phyloP scores from a whole-genome alignment of 768 basidiomycete species.

The Tylopilus subfusipes region DNA sequence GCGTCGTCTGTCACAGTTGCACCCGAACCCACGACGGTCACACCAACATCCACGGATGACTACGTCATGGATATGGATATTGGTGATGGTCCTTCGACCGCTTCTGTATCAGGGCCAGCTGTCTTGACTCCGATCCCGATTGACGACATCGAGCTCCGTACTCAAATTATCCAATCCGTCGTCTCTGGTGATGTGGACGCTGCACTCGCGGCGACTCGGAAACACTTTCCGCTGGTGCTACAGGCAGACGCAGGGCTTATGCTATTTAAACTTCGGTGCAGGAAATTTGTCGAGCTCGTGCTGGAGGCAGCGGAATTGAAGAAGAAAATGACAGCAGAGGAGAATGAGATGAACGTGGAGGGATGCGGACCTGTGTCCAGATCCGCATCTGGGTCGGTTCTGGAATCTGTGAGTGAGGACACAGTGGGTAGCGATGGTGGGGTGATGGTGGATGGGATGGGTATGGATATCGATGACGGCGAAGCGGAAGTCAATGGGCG shows the following conservation, averaged over 20 bases:
- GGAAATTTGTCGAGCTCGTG: slow-evolving; percentile 82
- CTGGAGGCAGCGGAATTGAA: slow-evolving; percentile 66
- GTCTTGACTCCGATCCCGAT: slow-evolving; percentile 27
- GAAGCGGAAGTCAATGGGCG: slow-evolving; percentile 31
- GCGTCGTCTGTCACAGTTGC: slow-evolving; percentile 1
- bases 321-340: slow-evolving; percentile 52
- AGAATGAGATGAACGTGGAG: slow-evolving; percentile 32
- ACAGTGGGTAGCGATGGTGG: slow-evolving; percentile 36
- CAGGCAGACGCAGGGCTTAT: slow-evolving; percentile 66
- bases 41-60: slow-evolving; percentile 25
- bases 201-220: slow-evolving; percentile 54
- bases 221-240: slow-evolving; percentile 61
- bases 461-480: slow-evolving; percentile 52
- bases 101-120: slow-evolving; percentile 11
- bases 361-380: slow-evolving; percentile 22
- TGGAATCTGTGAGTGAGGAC: slow-evolving; percentile 36
- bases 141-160: slow-evolving; percentile 62
- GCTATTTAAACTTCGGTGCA: slow-evolving; percentile 77
- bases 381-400: slow-evolving; percentile 22
- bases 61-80: slow-evolving; percentile 51
- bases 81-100: slow-evolving; percentile 16
- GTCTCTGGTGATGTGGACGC: slow-evolving; percentile 67
- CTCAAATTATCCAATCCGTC: slow-evolving; percentile 68
- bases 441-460: slow-evolving; percentile 45
- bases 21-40: not conserved